Base-by-base conservation (phyloP, 805 yeast genomes). In the Starmerella davenportii region DNA sequence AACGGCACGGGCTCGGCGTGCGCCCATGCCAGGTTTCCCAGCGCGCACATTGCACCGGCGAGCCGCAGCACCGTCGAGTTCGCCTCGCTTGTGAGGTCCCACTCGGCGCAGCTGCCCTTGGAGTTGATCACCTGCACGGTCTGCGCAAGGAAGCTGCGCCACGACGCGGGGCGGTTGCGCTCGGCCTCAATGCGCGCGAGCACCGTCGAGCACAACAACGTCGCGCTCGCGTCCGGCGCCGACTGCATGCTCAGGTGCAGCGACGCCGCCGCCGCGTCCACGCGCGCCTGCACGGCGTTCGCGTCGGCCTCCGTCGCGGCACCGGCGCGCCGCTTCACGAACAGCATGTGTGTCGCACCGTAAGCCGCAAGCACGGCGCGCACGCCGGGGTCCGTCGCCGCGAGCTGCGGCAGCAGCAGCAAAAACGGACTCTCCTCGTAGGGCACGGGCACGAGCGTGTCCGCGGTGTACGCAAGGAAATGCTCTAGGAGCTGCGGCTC, bases 401-500 rank as follows among this genome's bases (percentile, higher is more conserved):
- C 82, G 66, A 79, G 63, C 47, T 68, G 69, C 0, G 90, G 87
- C 11, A 79, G 55, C 5, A 76, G 59, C 11, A 65, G 65, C 43
- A 67, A 66, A 57, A 77, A 78, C 0, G 92, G 92, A 47, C 76
- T 74, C 14, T 69, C 71, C 17, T 56, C 60, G 48, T 74, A 74
- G 8, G 80, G 80, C 0, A 79, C 74, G 0, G 85, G 84, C 4
- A 75, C 79, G 16, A 78, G 61, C 20, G 66, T 59, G 28, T 63
- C 64, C 1, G 85, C 69, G 0, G 80, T 76, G 25, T 32, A 32
- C 11, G 17, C 15, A 7, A 72, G 56, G 62, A 70, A 79, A 44
- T 74, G 74, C 43, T 73, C 72, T 57, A 78, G 72, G 17, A 74
- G 60, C 38, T 72, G 74, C 36, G 70, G 60, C 18, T 42, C 46